These are phyloP conservation scores for Daldinia bambusicola DNA, from an alignment of 495 filamentous ascomycete genomes.

Conservation along the genomic window DNA sequence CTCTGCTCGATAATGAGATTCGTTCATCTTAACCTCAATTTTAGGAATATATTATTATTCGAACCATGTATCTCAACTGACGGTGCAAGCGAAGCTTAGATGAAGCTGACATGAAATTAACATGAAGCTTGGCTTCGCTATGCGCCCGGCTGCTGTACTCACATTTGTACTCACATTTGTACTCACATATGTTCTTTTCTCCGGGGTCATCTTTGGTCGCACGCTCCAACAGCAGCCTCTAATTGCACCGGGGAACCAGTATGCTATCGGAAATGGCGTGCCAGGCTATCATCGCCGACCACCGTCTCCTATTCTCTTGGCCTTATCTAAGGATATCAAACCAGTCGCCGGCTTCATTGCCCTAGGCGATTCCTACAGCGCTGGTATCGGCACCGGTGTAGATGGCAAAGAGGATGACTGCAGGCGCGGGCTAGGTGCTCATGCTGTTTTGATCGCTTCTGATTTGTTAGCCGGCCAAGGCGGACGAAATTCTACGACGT, in stretches of 20 bases:
- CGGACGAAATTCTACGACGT: slow-evolving; percentile 37
- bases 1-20: slow-evolving; percentile 5
- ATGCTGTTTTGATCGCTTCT: slow-evolving; percentile 50
- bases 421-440: slow-evolving; percentile 51
- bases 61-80: slow-evolving; percentile 22
- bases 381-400: slow-evolving; percentile 58
- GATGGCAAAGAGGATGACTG: slow-evolving; percentile 54
- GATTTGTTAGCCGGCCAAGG: slow-evolving; percentile 38
- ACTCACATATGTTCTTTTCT: slow-evolving; percentile 9
- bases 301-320: neutral
- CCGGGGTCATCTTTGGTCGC: slow-evolving; percentile 9
- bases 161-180: slow-evolving; percentile 17
- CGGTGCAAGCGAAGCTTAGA: neutral
- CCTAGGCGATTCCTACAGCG: slow-evolving; percentile 61
- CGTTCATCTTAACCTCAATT: slow-evolving; percentile 9
- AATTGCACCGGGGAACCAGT: slow-evolving; percentile 21
- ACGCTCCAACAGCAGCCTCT: slow-evolving; percentile 9
- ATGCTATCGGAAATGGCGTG: slow-evolving; percentile 24
- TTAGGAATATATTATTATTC: slow-evolving; percentile 3
- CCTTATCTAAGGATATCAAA: neutral
- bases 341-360: slow-evolving; percentile 50
- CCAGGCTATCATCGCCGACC: slow-evolving; percentile 8
- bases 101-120: too few species aligned
- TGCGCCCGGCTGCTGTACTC: slow-evolving; percentile 34
- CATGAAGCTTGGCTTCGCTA: slow-evolving; percentile 36